Conservation (phyloP, 371 early-diverging fungal species). For the Phascolomyces articulosus region DNA sequence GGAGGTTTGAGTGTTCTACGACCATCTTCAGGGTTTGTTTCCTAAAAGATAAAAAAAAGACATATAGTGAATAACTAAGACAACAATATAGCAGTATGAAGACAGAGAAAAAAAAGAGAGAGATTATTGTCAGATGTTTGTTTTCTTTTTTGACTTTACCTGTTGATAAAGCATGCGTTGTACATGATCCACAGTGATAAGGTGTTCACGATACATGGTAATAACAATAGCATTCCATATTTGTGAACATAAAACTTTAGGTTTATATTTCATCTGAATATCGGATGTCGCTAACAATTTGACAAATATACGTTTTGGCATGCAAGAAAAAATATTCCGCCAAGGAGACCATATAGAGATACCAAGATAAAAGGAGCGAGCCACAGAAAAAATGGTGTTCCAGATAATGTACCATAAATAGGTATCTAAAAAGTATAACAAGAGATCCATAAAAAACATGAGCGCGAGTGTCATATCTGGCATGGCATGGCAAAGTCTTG, state of each 20-base stretch:
- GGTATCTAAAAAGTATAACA: constrained; percentile 88
- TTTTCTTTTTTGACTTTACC: too few species aligned
- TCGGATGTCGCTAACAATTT: constrained; percentile 77
- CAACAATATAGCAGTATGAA: not conserved
- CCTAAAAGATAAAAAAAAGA: too few species aligned
- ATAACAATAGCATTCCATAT: constrained; percentile 91
- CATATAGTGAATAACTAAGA: not conserved
- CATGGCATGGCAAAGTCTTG: constrained; percentile 67
- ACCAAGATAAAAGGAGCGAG: constrained; percentile 80
- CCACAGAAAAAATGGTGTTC: constrained; percentile 82
- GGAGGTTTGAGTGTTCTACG: constrained; percentile 78
- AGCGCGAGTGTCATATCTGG: constrained; percentile 73
- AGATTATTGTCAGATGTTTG: too few species aligned
- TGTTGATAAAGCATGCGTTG: constrained; percentile 82
- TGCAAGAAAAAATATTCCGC: constrained; percentile 83
- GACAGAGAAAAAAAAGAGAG: not conserved
- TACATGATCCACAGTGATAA: constrained; percentile 79
- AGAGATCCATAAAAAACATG: constrained; percentile 79
- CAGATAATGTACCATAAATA: constrained; percentile 93
- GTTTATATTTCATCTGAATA: constrained; percentile 72
- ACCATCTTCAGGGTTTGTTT: constrained; percentile 64
- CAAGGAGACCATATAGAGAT: constrained; percentile 89
- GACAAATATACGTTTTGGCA: constrained; percentile 87
- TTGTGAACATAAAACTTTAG: constrained; percentile 80
- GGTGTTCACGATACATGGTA: constrained; percentile 87